Evolutionary conservation across 345 rosid species (phyloP).

Genomic region (Brassica juncea): DNA sequence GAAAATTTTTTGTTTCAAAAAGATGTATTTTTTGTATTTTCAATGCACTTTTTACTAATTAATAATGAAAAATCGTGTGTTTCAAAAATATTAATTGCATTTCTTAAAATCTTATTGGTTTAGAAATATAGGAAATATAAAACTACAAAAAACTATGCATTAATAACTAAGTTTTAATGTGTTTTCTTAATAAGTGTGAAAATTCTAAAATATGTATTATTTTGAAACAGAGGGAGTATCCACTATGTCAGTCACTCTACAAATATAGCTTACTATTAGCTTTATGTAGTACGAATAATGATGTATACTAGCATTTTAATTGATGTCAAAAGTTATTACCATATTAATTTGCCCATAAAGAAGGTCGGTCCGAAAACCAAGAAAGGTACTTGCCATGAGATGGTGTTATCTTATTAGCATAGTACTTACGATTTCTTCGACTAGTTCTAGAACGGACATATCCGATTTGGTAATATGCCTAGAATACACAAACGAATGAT

Average conservation of each 20-base stretch:
- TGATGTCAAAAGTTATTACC: neutral
- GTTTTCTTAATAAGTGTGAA: too few relatives aligned
- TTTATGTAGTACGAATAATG: neutral
- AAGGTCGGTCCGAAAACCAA: conserved; percentile 3
- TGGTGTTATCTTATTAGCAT: neutral
- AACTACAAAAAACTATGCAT: too few relatives aligned
- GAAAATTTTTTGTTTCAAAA: too few relatives aligned
- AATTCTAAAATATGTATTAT: too few relatives aligned
- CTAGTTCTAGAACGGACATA: neutral
- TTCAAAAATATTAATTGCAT: too few relatives aligned
- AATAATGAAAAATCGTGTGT: too few relatives aligned
- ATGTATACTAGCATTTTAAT: neutral
- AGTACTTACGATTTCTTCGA: neutral
- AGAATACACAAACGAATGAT: neutral
- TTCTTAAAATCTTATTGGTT: too few relatives aligned
- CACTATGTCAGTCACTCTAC: neutral
- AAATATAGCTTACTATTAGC: neutral
- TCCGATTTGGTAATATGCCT: neutral
- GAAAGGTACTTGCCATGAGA: neutral
- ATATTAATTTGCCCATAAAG: neutral
- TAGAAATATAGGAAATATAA: too few relatives aligned
- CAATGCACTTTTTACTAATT: too few relatives aligned
- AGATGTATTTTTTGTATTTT: too few relatives aligned
- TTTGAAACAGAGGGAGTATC: too few relatives aligned
- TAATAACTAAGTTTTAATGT: too few relatives aligned